Conservation (phyloP, 176 grass and related monocot species). For the Alloteropsis semialata region DNA sequence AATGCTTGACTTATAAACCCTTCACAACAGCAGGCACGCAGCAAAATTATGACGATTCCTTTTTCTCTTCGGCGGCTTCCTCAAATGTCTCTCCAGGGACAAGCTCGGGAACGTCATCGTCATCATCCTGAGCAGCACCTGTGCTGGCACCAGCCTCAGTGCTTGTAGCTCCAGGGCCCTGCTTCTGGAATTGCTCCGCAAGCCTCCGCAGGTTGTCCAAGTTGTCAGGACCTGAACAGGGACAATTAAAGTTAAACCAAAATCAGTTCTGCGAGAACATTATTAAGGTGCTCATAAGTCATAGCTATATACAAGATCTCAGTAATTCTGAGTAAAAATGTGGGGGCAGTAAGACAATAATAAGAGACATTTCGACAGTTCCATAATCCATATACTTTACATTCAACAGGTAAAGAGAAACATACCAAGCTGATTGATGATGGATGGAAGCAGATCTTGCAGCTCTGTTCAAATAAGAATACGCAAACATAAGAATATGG, state of each 20-base stretch:
- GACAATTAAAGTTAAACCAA: neutral
- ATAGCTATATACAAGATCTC: conserved; percentile 1
- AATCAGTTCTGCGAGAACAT: neutral
- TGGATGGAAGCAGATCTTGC: conserved; percentile 89
- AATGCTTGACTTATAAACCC: conserved; percentile 24
- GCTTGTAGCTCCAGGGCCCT: conserved; percentile 50
- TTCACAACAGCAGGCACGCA: conserved; percentile 27
- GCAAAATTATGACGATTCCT: conserved; percentile 53
- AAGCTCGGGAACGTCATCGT: conserved; percentile 86
- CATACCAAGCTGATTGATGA: conserved; percentile 98
- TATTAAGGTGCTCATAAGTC: neutral
- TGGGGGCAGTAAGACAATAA: neutral
- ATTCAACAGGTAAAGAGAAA: neutral
- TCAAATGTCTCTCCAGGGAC: conserved; percentile 92
- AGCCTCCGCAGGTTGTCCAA: conserved; percentile 89
- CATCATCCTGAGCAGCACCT: conserved; percentile 50
- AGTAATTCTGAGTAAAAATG: neutral
- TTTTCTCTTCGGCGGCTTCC: conserved; percentile 74
- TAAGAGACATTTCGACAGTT: neutral
- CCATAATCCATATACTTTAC: neutral
- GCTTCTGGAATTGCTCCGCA: conserved; percentile 94
- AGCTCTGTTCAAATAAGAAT: conserved; percentile 54
- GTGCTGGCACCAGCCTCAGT: conserved; percentile 39
- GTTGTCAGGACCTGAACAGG: conserved; percentile 83
- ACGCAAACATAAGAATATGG: neutral